These are phyloP conservation scores for Crucihimalaya himalaica DNA, from an alignment of 345 rosid genomes.

Conservation along the genomic window DNA sequence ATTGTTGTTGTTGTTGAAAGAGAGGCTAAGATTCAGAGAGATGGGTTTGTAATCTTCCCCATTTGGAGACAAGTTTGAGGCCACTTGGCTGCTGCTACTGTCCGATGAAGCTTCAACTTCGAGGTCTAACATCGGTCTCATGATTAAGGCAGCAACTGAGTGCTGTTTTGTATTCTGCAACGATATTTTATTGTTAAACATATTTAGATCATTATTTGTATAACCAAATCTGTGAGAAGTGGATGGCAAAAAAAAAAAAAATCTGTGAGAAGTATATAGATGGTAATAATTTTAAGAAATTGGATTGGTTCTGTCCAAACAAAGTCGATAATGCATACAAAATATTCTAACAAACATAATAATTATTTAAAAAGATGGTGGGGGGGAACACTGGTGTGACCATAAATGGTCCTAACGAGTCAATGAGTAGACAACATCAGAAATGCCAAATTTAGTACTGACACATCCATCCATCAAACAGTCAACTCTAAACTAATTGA, in stretches of 20 bases:
- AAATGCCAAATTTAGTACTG: slow-evolving; percentile 44
- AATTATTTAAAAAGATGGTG: slow-evolving; percentile 4
- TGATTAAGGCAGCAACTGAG: slow-evolving; percentile 26
- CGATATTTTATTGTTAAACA: slow-evolving; percentile 10
- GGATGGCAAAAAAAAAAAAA: neutral
- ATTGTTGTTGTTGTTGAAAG: slow-evolving; percentile 40
- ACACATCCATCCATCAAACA: slow-evolving; percentile 37
- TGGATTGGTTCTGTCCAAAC: slow-evolving; percentile 19
- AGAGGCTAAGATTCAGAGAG: slow-evolving; percentile 65
- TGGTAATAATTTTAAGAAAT: neutral
- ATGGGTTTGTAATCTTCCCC: slow-evolving; percentile 41
- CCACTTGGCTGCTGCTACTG: slow-evolving; percentile 59
- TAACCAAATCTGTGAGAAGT: neutral
- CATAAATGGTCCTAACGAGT: slow-evolving; percentile 39
- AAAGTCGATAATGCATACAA: slow-evolving; percentile 28
- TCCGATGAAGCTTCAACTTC: slow-evolving; percentile 58
- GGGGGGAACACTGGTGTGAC: slow-evolving; percentile 39
- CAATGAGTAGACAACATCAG: slow-evolving; percentile 42
- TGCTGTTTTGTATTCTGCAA: slow-evolving; percentile 5
- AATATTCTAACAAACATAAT: slow-evolving; percentile 6
- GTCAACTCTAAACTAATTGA: slow-evolving; percentile 25
- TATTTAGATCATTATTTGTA: neutral
- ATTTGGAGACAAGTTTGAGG: slow-evolving; percentile 56
- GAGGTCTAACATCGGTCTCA: slow-evolving; percentile 59
- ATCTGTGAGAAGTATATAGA: neutral